Conservation (phyloP, 2,329 filamentous ascomycete species). For the Aureobasidium subglaciale region DNA sequence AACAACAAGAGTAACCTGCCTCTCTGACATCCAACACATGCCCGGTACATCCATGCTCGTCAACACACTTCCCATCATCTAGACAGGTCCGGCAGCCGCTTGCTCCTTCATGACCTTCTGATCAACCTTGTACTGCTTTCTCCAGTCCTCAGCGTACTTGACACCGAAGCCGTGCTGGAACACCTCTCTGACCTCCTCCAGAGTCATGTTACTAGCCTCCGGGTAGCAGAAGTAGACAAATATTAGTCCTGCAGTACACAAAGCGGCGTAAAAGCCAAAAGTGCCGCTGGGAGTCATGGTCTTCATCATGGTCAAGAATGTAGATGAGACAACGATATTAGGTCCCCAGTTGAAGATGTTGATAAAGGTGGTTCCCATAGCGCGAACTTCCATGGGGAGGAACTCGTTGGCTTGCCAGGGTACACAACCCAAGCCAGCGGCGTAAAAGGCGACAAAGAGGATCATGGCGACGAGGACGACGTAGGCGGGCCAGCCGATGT, state of each 20-base stretch:
- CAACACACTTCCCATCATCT: not conserved
- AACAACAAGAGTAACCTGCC: no score
- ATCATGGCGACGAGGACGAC: conserved; percentile 41
- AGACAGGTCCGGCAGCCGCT: not conserved
- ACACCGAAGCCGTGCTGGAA: conserved; percentile 45
- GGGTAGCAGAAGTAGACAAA: conserved; percentile 46
- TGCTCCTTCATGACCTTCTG: conserved; percentile 14
- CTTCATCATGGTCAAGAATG: conserved; percentile 46
- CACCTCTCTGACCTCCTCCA: conserved; percentile 47
- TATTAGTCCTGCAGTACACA: conserved; percentile 43
- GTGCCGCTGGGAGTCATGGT: conserved; percentile 42
- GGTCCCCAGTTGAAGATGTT: conserved; percentile 38
- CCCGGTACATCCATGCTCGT: not conserved
- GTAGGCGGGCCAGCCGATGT: conserved; percentile 30
- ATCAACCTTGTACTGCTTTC: conserved; percentile 30
- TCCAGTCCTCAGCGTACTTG: conserved; percentile 29
- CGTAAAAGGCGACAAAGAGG: conserved; percentile 39
- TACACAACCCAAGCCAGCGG: conserved; percentile 40
- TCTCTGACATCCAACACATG: no score
- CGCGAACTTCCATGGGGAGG: conserved; percentile 43
- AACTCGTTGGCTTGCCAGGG: conserved; percentile 44
- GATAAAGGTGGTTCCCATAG: conserved; percentile 43
- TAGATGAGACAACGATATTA: conserved; percentile 45
- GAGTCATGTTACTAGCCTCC: conserved; percentile 47
- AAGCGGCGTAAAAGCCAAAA: conserved; percentile 46